Evolutionary conservation across 2,329 filamentous ascomycete genomes (phyloP).

Genomic region (Xylogone sp.): DNA sequence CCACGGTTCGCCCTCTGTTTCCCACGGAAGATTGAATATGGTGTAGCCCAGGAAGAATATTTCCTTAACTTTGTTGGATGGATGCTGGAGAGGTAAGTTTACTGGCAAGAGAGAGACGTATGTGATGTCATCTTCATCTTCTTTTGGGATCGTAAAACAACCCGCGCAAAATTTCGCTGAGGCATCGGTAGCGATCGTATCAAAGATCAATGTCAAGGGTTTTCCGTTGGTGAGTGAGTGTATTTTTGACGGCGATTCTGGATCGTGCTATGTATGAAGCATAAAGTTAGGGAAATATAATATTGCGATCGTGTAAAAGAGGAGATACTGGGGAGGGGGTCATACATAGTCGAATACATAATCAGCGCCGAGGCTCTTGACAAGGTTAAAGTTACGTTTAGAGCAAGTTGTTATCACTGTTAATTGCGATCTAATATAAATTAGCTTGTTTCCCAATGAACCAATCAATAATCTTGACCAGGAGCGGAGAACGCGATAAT

Average conservation of each 20-base stretch:
- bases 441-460: no score
- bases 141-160: slow-evolving; percentile 6
- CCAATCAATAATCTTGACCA: not conserved
- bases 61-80: slow-evolving; percentile 22
- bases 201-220: slow-evolving; percentile 9
- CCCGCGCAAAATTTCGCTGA: slow-evolving; percentile 13
- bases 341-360: slow-evolving; percentile 43
- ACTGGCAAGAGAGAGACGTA: not conserved
- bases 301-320: no score
- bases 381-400: slow-evolving; percentile 41
- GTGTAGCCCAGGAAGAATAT: slow-evolving; percentile 35
- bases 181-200: slow-evolving; percentile 14
- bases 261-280: slow-evolving; percentile 24
- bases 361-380: slow-evolving; percentile 41
- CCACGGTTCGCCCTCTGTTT: slow-evolving; percentile 12
- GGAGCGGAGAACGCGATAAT: not conserved
- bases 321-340: not conserved
- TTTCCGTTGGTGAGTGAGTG: slow-evolving; percentile 36
- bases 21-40: slow-evolving; percentile 31
- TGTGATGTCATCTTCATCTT: not conserved
- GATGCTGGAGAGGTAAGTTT: not conserved
- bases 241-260: slow-evolving; percentile 39
- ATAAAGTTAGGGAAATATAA: not conserved
- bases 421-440: slow-evolving; percentile 14
- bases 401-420: slow-evolving; percentile 41